phyloP scores from a whole-genome alignment of 495 filamentous ascomycete species.

The Penicillium daleae region DNA sequence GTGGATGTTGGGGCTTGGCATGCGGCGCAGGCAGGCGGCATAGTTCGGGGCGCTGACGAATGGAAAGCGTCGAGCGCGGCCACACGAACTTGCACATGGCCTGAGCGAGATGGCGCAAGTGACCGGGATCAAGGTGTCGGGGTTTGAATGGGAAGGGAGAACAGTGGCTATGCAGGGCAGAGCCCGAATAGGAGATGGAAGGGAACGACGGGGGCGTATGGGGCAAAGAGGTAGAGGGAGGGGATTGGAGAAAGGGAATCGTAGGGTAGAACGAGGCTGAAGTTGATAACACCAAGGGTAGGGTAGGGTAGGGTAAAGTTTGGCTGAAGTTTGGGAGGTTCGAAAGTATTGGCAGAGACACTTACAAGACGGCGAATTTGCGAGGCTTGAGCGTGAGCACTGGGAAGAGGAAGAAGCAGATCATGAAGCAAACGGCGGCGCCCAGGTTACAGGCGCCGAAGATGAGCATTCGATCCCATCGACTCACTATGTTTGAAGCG shows the following conservation, averaged over 20 bases:
- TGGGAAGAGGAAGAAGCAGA: constrained; percentile 89
- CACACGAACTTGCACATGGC: constrained; percentile 30
- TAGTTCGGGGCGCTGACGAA: constrained; percentile 17
- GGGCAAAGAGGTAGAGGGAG: not conserved
- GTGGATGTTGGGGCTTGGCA: constrained; percentile 27
- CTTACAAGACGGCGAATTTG: constrained; percentile 97
- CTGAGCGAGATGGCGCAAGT: constrained; percentile 25
- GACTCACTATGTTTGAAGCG: constrained; percentile 69
- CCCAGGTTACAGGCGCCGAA: constrained; percentile 92
- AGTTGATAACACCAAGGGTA: constrained; percentile 11
- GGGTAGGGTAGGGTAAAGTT: constrained; percentile 18
- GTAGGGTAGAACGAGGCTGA: constrained; percentile 7
- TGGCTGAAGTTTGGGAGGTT: not conserved
- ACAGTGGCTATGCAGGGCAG: not conserved
- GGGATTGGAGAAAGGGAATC: not conserved
- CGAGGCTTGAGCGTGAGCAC: constrained; percentile 75
- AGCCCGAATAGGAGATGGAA: constrained; percentile 10
- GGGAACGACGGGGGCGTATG: not conserved
- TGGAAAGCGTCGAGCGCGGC: constrained; percentile 1
- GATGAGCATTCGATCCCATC: constrained; percentile 93
- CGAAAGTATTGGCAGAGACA: constrained; percentile 30
- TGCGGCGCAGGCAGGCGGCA: constrained; percentile 26
- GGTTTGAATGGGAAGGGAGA: constrained; percentile 23
- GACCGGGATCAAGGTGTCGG: constrained; percentile 23
- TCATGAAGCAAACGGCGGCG: constrained; percentile 86